Base-by-base conservation (phyloP, 176 grass and related monocot species). In the Echinochloa phyllopogon region DNA sequence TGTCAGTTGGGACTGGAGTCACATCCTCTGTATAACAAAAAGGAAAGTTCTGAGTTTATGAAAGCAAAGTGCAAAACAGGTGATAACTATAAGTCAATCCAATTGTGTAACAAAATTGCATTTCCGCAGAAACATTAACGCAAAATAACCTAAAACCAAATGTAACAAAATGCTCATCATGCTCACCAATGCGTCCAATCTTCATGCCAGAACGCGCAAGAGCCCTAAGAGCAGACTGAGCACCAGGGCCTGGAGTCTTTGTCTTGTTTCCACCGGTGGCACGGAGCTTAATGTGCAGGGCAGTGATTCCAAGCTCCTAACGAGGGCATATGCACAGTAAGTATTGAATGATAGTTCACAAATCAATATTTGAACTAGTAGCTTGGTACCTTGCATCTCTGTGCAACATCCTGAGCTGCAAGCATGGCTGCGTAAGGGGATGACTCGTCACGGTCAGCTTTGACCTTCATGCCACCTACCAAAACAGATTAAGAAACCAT, bases 241-340 rank as follows among this genome's bases (percentile, higher is more conserved):
- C 94, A 87, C 94, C 94, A 41, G 94, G 94, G 18, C 94, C 92
- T 52, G 92, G 94, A 70, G 94, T 90, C 39, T 97, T 97, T 72
- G 94, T 97, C 83, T 97, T 97, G 83, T 94, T 97, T 69, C 94
- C 94, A 79, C 92, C 94, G 25, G 94, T 97, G 37, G 92, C 94
- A 85, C 94, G 88, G 29, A 97, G 86, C 90, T 91, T 97, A 85
- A 97, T 97, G 77, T 97, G 94, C 77, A 94, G 66, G 83, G 94
- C 94, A 80, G 94, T 97, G 40, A 97, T 89, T 14, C 94, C 94
- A 80, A 97, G 90, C 79, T 97, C 94, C 94, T 97, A 65, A 6
- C 36, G 7, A 84, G 6, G 43, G 20, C 3, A 57, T 6, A 1
- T 21, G 42, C 18, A 17, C 5, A 40, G 23, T 50, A 61, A 40